Conservation (phyloP, 345 rosid species). For the Populus pruinosa region DNA sequence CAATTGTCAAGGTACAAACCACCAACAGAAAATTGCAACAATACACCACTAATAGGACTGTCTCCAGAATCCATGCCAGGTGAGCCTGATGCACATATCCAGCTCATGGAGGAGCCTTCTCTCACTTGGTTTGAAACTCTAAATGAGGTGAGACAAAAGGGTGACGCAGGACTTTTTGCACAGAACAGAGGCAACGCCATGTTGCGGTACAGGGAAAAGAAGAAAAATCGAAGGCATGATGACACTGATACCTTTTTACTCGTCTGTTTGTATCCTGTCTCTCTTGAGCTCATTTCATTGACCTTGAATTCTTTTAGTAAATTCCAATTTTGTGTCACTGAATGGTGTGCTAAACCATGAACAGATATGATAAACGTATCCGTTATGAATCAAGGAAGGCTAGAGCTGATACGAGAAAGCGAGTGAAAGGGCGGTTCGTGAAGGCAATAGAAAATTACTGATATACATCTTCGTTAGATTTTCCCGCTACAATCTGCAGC, state of each 20-base stretch:
- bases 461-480: not conserved
- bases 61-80: not conserved
- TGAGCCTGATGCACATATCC: not conserved
- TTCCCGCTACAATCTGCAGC: not conserved
- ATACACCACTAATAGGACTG: not conserved
- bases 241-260: not conserved
- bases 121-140: not conserved
- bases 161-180: constrained; percentile 18
- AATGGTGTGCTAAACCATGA: not conserved
- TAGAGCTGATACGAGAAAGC: constrained; percentile 35
- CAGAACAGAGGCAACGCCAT: constrained; percentile 34
- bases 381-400: constrained; percentile 43
- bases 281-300: not conserved
- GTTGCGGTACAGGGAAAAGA: constrained; percentile 40
- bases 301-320: not conserved
- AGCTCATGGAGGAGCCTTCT: not conserved
- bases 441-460: constrained; percentile 6
- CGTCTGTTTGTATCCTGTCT: not conserved
- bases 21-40: constrained; percentile 3
- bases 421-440: constrained; percentile 36
- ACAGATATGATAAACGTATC: constrained; percentile 34
- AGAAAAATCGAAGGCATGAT: constrained; percentile 29
- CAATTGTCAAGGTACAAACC: not conserved
- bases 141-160: not conserved
- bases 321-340: not conserved